Percentiles rank a stretch among this genome's conserved stretches.
Conservation (phyloP, 805 yeast species). For the Cyberlindnera sargentensis region DNA sequence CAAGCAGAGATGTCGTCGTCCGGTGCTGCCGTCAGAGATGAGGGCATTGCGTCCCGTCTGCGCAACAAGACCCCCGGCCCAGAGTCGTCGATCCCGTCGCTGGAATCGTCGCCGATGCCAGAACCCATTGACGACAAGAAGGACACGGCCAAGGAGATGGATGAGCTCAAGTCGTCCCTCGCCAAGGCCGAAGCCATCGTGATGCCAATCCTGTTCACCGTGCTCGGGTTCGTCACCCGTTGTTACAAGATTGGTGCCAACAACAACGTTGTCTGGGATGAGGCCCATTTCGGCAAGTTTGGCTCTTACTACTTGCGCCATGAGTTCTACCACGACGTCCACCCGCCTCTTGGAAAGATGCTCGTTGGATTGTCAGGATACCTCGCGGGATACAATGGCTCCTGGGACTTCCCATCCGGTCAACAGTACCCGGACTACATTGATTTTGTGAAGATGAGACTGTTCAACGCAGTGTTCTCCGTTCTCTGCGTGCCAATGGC, state of each 20-base stretch:
- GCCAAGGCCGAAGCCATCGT: constrained; percentile 26
- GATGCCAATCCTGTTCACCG: constrained; percentile 62
- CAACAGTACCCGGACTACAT: constrained; percentile 65
- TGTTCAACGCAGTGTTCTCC: constrained; percentile 80
- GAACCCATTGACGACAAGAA: constrained; percentile 14
- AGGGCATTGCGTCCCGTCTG: constrained; percentile 15
- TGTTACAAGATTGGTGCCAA: constrained; percentile 69
- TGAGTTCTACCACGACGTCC: constrained; percentile 93
- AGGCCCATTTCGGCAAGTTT: constrained; percentile 95
- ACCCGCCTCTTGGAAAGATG: constrained; percentile 96
- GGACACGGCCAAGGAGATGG: constrained; percentile 12
- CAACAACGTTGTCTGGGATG: constrained; percentile 89
- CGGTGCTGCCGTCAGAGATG: constrained; percentile 4
- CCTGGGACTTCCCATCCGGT: constrained; percentile 86
- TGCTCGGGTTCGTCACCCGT: constrained; percentile 64
- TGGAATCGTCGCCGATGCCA: neutral
- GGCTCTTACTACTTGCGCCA: constrained; percentile 86
- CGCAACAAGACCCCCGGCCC: constrained; percentile 13
- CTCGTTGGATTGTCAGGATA: constrained; percentile 83
- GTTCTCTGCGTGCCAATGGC: constrained; percentile 83
- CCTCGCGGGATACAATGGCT: constrained; percentile 80
- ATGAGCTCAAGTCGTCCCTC: constrained; percentile 17
- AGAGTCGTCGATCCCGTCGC: neutral
- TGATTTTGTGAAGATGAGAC: constrained; percentile 80
- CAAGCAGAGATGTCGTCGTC: constrained; percentile 1